Conservation (phyloP, 208 protist species). For the Leishmania martiniquensis region DNA sequence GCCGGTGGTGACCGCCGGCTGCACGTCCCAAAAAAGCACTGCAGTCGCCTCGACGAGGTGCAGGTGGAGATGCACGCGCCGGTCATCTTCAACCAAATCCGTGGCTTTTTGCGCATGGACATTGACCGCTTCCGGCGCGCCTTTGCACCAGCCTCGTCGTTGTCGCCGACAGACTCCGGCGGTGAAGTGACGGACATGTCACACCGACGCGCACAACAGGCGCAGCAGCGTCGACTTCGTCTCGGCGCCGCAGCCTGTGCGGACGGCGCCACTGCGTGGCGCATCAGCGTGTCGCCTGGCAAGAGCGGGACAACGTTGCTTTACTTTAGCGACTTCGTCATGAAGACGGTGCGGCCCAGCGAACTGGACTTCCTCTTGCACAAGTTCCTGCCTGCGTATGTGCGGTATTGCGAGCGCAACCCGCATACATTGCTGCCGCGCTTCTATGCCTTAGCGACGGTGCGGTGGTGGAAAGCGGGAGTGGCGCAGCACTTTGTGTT, state of each 20-base stretch:
- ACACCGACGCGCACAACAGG: conserved; percentile 3
- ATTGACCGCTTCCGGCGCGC: conserved; percentile 47
- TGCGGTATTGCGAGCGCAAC: conserved; percentile 81
- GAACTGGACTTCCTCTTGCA: conserved; percentile 79
- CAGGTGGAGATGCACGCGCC: conserved; percentile 72
- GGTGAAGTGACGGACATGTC: neutral
- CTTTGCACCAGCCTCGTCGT: conserved; percentile 2
- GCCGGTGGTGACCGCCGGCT: conserved; percentile 22
- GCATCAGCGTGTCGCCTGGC: conserved; percentile 77
- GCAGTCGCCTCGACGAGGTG: conserved; percentile 70
- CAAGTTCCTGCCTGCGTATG: conserved; percentile 74
- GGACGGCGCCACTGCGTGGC: conserved; percentile 54
- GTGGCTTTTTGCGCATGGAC: conserved; percentile 70
- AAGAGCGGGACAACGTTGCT: conserved; percentile 87
- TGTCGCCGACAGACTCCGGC: neutral
- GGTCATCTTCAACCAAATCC: conserved; percentile 81
- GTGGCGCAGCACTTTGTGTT: conserved; percentile 81
- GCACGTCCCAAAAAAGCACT: conserved; percentile 32
- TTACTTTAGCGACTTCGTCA: conserved; percentile 90
- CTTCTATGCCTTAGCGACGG: conserved; percentile 83
- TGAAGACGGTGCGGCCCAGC: conserved; percentile 86
- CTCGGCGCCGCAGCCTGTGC: conserved; percentile 2
- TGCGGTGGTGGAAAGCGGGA: conserved; percentile 60
- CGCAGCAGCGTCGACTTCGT: conserved; percentile 15
- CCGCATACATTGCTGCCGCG: conserved; percentile 84